Percentiles rank a stretch among this genome's conserved stretches.
Evolutionary conservation across 179 eudicot species (phyloP).

Genomic region (Beta lomatogona): DNA sequence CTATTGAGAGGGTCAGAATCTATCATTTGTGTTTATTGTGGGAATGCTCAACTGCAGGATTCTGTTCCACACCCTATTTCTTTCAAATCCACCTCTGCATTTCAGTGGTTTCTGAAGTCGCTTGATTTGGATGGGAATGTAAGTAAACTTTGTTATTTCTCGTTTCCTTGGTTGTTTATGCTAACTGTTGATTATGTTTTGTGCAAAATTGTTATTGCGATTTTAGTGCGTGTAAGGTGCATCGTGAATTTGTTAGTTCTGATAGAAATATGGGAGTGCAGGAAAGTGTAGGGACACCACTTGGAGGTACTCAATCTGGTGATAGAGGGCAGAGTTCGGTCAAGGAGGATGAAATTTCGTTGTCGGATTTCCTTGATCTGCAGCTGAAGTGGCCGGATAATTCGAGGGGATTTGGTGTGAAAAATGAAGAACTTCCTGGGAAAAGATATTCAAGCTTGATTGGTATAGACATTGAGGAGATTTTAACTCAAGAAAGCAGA

Average conservation of each 20-base stretch:
- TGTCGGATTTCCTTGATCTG: slow-evolving; percentile 67
- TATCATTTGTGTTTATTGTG: slow-evolving; percentile 71
- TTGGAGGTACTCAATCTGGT: slow-evolving; percentile 38
- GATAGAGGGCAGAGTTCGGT: slow-evolving; percentile 45
- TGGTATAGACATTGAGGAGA: slow-evolving; percentile 55
- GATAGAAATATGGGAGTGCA: slow-evolving; percentile 11
- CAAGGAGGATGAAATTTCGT: slow-evolving; percentile 41
- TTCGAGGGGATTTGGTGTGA: slow-evolving; percentile 40
- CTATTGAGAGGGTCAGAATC: slow-evolving; percentile 69
- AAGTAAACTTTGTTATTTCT: slow-evolving; percentile 17
- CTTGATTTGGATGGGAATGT: slow-evolving; percentile 83
- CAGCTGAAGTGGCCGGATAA: slow-evolving; percentile 69
- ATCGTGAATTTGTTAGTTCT: background rate
- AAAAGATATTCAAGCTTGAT: slow-evolving; percentile 40
- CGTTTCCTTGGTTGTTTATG: background rate
- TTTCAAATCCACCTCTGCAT: slow-evolving; percentile 59
- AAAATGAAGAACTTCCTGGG: slow-evolving; percentile 35
- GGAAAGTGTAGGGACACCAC: slow-evolving; percentile 51
- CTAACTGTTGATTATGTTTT: background rate
- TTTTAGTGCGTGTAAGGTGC: background rate
- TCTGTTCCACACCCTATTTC: slow-evolving; percentile 40
- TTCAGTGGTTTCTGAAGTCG: slow-evolving; percentile 63
- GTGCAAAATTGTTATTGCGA: background rate
- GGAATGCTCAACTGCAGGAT: slow-evolving; percentile 37
- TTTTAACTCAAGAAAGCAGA: slow-evolving; percentile 35